Evolutionary conservation across 345 rosid genomes (phyloP).

Genomic region (thale cress (Arabidopsis thaliana)): DNA sequence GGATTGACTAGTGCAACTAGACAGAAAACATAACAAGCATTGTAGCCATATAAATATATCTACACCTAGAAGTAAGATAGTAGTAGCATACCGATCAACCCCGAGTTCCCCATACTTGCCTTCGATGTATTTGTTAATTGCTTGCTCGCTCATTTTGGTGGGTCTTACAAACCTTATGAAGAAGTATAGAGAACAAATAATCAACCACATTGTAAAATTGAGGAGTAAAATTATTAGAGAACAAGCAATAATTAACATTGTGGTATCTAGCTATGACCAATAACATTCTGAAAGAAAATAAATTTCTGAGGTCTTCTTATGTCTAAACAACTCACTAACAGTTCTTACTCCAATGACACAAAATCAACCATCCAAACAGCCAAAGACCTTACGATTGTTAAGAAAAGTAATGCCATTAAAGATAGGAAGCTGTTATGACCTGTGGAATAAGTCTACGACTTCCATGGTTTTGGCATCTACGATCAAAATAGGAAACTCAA

Average conservation of each 20-base stretch:
- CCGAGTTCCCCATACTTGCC: conserved; percentile 93
- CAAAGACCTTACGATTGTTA: not conserved
- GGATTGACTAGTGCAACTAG: not conserved
- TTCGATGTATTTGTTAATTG: conserved; percentile 69
- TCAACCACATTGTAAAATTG: conserved; percentile 13
- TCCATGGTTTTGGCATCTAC: conserved; percentile 71
- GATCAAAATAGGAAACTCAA: conserved; percentile 85
- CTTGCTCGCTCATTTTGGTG: conserved; percentile 71
- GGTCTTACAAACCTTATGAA: conserved; percentile 82
- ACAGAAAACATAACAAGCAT: not conserved
- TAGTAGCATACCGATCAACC: conserved; percentile 74
- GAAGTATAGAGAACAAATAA: not conserved
- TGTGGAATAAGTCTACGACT: conserved; percentile 83
- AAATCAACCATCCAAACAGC: conserved; percentile 6
- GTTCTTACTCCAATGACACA: not conserved
- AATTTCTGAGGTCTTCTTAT: not conserved
- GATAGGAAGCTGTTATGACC: conserved; percentile 50
- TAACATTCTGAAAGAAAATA: conserved; percentile 11
- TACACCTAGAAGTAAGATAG: conserved; percentile 1
- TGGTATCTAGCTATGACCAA: conserved; percentile 4
- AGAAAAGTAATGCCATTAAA: not conserved
- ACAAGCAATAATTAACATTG: too few relatives aligned
- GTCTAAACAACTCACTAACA: not conserved
- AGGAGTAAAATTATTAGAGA: not conserved
- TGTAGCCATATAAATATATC: not conserved